Conservation (phyloP, 306 rosid genomes). For the Cucumis sativus region Cucumber_9930_V3 NC_026661.2:20269001-20269500, state of each 20-base stretch:
- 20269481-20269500: background rate
- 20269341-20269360: background rate
- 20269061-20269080: too few relatives aligned
- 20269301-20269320: background rate
- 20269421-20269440: background rate
- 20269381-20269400: background rate
- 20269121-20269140: too few relatives aligned
- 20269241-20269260: background rate
- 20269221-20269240: background rate
- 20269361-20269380: background rate
- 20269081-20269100: too few relatives aligned
- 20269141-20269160: too few relatives aligned
- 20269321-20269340: background rate
- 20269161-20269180: background rate
- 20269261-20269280: background rate
- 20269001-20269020: too few relatives aligned
- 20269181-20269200: background rate
- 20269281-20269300: background rate
- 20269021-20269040: too few relatives aligned
- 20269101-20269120: too few relatives aligned
- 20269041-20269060: too few relatives aligned
- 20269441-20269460: background rate
- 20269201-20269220: too few relatives aligned
- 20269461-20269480: background rate
- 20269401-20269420: background rate